phyloP scores from a whole-genome alignment of 495 filamentous ascomycete species.

The Penicillium nucicola region DNA sequence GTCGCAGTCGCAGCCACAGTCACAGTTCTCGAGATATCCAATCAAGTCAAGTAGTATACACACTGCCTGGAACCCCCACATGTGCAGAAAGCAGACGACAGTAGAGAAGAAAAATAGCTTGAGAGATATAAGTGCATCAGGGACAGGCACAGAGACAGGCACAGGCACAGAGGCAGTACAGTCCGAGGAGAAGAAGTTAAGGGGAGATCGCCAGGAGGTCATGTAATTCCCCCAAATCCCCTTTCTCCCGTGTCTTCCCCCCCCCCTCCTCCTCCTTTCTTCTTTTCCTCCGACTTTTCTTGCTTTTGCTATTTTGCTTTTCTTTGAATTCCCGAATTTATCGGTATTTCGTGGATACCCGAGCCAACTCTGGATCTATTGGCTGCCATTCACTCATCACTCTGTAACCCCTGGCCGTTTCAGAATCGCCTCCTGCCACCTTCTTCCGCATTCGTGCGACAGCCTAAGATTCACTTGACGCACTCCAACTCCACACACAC shows the following conservation, averaged over 20 bases:
- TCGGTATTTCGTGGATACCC: too few species aligned
- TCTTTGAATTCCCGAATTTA: too few species aligned
- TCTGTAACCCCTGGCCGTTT: neutral
- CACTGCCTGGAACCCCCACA: too few species aligned
- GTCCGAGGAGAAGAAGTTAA: too few species aligned
- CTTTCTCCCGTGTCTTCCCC: constrained; percentile 12
- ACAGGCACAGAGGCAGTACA: neutral
- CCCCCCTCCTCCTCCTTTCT: neutral
- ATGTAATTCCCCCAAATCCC: neutral
- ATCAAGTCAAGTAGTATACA: too few species aligned
- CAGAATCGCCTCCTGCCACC: constrained; percentile 4
- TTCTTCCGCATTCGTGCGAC: constrained; percentile 18
- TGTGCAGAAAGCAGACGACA: too few species aligned
- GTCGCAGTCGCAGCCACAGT: too few species aligned
- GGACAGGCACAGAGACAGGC: neutral
- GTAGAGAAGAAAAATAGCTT: too few species aligned
- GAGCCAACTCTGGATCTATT: constrained; percentile 1
- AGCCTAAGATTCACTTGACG: constrained; percentile 12
- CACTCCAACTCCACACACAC: constrained; percentile 15
- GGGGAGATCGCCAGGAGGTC: constrained; percentile 2
- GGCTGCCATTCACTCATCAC: neutral
- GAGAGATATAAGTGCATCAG: too few species aligned
- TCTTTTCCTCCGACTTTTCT: neutral
- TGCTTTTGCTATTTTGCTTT: too few species aligned
- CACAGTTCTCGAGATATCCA: too few species aligned